Evolutionary conservation across 768 basidiomycete species (phyloP).

Genomic region (Rhodotorula babjevae): DNA sequence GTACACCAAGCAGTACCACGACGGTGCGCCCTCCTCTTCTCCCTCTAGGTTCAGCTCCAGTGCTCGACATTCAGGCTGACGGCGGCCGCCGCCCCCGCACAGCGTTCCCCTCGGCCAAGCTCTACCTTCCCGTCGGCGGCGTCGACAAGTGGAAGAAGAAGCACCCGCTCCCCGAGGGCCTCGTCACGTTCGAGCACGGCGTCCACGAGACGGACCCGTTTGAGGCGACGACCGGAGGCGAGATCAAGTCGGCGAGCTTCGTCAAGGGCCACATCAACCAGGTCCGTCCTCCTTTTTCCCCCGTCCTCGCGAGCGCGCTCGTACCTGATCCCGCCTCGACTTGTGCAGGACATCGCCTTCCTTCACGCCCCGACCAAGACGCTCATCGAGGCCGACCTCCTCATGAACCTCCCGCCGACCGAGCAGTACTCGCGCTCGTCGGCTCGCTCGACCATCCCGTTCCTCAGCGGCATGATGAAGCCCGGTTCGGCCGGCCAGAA

Average conservation of each 20-base stretch:
- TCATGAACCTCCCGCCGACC: constrained; percentile 72
- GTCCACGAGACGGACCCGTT: constrained; percentile 14
- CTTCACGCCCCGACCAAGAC: constrained; percentile 67
- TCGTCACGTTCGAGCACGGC: constrained; percentile 10
- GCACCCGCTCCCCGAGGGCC: constrained; percentile 8
- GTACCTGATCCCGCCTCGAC: neutral
- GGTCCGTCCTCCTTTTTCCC: constrained; percentile 3
- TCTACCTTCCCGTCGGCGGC: constrained; percentile 24
- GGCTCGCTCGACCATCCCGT: constrained; percentile 22
- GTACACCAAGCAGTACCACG: constrained; percentile 22
- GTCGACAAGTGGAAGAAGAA: constrained; percentile 11
- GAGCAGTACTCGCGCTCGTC: constrained; percentile 52
- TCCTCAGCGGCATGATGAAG: constrained; percentile 8
- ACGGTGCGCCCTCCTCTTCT: constrained; percentile 2
- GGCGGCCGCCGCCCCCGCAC: too few relatives aligned
- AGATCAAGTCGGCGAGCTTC: constrained; percentile 36
- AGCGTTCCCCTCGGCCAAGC: constrained; percentile 29
- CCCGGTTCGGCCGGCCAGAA: constrained; percentile 45
- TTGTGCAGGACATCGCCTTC: constrained; percentile 76
- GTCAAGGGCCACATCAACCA: constrained; percentile 16
- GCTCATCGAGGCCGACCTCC: constrained; percentile 72
- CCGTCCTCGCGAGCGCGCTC: too few relatives aligned
- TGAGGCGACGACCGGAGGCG: constrained; percentile 41
- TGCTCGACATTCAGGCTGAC: neutral
- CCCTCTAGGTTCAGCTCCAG: too few relatives aligned